These are phyloP conservation scores for Kodamaea hsintzibuensis DNA, from an alignment of 805 yeast genomes.

Conservation along the genomic window DNA sequence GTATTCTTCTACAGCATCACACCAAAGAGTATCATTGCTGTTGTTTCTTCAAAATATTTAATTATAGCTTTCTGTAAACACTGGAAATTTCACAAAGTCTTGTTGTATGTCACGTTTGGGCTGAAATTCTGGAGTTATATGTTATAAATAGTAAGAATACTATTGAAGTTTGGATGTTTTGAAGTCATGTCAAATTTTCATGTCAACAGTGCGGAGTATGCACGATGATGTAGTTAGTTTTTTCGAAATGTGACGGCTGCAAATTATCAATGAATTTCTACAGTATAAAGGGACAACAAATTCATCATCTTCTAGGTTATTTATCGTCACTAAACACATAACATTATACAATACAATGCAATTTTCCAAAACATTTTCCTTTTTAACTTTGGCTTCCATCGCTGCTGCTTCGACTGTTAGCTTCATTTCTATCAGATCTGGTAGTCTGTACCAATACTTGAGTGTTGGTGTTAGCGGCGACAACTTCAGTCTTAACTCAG, in stretches of 20 bases:
- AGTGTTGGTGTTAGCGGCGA: slow-evolving; percentile 10
- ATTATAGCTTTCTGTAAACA: neutral
- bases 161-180: neutral
- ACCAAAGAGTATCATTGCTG: neutral
- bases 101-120: neutral
- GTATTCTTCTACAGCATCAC: neutral
- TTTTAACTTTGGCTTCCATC: slow-evolving; percentile 22
- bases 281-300: neutral
- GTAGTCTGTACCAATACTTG: slow-evolving; percentile 25
- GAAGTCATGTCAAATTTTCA: neutral
- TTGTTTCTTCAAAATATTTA: neutral
- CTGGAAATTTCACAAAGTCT: neutral
- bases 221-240: neutral
- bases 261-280: neutral
- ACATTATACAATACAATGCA: slow-evolving; percentile 11
- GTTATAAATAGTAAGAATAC: neutral
- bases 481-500: slow-evolving; percentile 13
- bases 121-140: neutral
- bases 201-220: neutral
- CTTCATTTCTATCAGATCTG: slow-evolving; percentile 25
- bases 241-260: neutral
- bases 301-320: neutral
- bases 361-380: slow-evolving; percentile 18
- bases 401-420: slow-evolving; percentile 26
- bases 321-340: neutral